Evolutionary conservation across 371 early-diverging fungal species (phyloP).

Genomic region (Mucor racemosus): DNA sequence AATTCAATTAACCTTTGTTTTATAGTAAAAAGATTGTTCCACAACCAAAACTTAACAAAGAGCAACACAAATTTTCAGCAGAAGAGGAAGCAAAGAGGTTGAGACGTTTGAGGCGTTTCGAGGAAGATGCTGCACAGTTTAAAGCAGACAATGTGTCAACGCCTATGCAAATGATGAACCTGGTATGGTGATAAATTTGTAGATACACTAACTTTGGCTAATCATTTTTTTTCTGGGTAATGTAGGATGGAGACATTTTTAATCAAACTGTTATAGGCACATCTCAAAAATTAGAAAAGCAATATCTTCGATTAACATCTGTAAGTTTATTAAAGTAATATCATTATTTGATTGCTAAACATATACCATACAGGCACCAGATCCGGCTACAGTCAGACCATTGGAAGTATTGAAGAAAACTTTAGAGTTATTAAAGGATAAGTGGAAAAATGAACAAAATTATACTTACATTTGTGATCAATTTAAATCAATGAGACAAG

Average conservation of each 20-base stretch:
- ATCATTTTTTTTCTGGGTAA: not conserved
- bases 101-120: slow-evolving; percentile 53
- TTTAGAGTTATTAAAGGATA: slow-evolving; percentile 72
- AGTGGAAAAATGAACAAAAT: slow-evolving; percentile 81
- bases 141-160: slow-evolving; percentile 19
- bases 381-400: slow-evolving; percentile 91
- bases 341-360: not conserved
- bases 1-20: not conserved
- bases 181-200: slow-evolving; percentile 7
- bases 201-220: too few relatives aligned
- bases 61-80: slow-evolving; percentile 19
- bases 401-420: slow-evolving; percentile 75
- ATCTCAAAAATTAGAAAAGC: slow-evolving; percentile 80
- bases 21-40: slow-evolving; percentile 14
- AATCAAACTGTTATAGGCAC: slow-evolving; percentile 90
- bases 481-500: slow-evolving; percentile 94
- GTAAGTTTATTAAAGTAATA: slow-evolving; percentile 34
- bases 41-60: slow-evolving; percentile 21
- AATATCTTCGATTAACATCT: slow-evolving; percentile 88
- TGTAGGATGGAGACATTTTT: slow-evolving; percentile 74
- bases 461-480: slow-evolving; percentile 96
- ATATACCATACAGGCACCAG: slow-evolving; percentile 70
- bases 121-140: slow-evolving; percentile 36
- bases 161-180: slow-evolving; percentile 7
- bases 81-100: slow-evolving; percentile 44